A percentile compares a stretch with the other conserved stretches of the same genome.
Evolutionary conservation across 495 filamentous ascomycete species (phyloP).

Genomic region (Podospora australis): DNA sequence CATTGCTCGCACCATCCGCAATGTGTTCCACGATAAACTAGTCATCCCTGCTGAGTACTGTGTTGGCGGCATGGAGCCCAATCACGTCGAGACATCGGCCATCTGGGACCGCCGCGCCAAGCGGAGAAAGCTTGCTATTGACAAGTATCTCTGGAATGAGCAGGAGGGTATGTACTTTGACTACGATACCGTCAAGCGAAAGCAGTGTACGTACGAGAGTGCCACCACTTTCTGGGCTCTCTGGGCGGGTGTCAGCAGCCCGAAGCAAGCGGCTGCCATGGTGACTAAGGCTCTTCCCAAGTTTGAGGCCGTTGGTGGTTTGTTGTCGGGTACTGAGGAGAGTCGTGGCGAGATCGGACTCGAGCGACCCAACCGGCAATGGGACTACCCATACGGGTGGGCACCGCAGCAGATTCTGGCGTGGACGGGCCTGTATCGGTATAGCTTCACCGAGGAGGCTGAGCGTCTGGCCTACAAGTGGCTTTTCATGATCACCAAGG

Average conservation of each 20-base stretch:
- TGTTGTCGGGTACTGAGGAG: constrained; percentile 83
- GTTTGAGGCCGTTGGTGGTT: constrained; percentile 79
- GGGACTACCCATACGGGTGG: constrained; percentile 98
- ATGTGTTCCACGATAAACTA: constrained; percentile 71
- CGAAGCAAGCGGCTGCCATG: constrained; percentile 69
- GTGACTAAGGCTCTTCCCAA: constrained; percentile 71
- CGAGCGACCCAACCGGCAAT: constrained; percentile 87
- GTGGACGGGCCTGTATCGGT: constrained; percentile 84
- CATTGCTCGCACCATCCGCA: constrained; percentile 76
- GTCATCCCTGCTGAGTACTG: constrained; percentile 74
- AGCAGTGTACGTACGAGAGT: constrained; percentile 73
- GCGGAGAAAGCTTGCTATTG: constrained; percentile 69
- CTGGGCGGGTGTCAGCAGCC: constrained; percentile 82
- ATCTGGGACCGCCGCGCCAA: constrained; percentile 82
- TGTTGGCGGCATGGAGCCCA: constrained; percentile 47
- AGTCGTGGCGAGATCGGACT: constrained; percentile 73
- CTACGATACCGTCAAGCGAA: constrained; percentile 76
- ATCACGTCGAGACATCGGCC: constrained; percentile 68
- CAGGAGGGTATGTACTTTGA: constrained; percentile 93
- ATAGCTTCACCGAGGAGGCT: constrained; percentile 83
- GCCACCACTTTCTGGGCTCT: constrained; percentile 94
- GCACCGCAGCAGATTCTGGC: constrained; percentile 97
- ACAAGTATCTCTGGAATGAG: constrained; percentile 88
- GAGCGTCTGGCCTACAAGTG: constrained; percentile 88
- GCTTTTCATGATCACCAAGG: constrained; percentile 95